Base-by-base conservation (phyloP, 2,329 filamentous ascomycete genomes). In the Pseudonectria buxi region DNA sequence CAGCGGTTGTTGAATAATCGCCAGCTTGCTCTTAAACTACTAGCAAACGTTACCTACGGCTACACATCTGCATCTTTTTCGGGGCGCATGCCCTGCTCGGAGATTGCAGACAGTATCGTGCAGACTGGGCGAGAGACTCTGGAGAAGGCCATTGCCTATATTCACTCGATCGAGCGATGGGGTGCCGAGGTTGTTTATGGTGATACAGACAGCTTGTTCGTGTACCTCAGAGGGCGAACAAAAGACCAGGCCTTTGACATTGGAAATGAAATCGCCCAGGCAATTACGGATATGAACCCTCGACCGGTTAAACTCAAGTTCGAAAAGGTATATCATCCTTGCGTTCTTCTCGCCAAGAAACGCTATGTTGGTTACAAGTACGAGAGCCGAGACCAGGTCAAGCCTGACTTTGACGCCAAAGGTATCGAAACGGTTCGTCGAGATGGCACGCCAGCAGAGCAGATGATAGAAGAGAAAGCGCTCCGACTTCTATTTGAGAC, bases 311-410 rank as follows among this genome's bases (percentile, higher is more conserved):
- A 95, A 62, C 81, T 98, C 44, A 96, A 96, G 57, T 95, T 98
- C 49, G 92, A 98, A 58, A 98, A 98, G 51, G 90, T 98, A 2
- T 98, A 98, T 60, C 85, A 94, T 45, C 92, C 94, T 0, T 96
- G 90, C 56, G 80, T 96, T 0, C 72, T 98, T 4, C 73, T 98
- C 1, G 88, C 94, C 13, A 98, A 98, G 67, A 98, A 98, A 57
- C 83, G 92, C 36, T 98, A 98, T 51, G 94, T 96, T 4, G 94
- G 94, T 6, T 95, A 95, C 70, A 95, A 95, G 58, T 98, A 94
- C 63, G 92, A 98, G 56, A 76, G 71, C 46, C 76, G 74, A 26
- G 69, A 74, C 12, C 92, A 98, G 55, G 66, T 59, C 7, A 78
- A 81, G 46, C 90, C 92, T 1, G 85, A 94, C 1, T 96, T 96